Evolutionary conservation across 2,329 filamentous ascomycete genomes (phyloP).

Genomic region (Lanzia echinophila): DNA sequence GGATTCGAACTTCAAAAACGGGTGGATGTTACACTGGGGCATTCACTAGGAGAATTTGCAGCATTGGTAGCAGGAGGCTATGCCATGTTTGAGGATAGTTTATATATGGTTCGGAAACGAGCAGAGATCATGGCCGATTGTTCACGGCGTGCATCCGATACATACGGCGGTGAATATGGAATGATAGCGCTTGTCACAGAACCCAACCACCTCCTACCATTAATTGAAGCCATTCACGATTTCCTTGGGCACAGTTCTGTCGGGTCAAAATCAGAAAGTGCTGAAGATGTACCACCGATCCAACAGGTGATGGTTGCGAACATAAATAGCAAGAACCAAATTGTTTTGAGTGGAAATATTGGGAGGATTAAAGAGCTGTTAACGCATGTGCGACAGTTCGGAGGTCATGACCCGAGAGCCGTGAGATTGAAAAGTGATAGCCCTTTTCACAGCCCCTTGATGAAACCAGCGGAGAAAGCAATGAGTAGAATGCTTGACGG

Average conservation of each 20-base stretch:
- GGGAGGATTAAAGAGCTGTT: slow-evolving; percentile 74
- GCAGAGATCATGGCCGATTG: slow-evolving; percentile 80
- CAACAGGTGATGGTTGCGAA: slow-evolving; percentile 89
- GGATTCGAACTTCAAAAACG: slow-evolving; percentile 63
- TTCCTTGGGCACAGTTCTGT: slow-evolving; percentile 65
- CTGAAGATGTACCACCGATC: slow-evolving; percentile 64
- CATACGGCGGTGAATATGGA: slow-evolving; percentile 75
- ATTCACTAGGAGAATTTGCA: slow-evolving; percentile 89
- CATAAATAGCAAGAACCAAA: slow-evolving; percentile 93
- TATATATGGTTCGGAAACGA: slow-evolving; percentile 68
- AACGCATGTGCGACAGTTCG: slow-evolving; percentile 79
- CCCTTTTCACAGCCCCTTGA: slow-evolving; percentile 87
- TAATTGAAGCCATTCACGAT: slow-evolving; percentile 69
- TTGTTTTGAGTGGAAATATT: slow-evolving; percentile 84
- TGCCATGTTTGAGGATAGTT: slow-evolving; percentile 67
- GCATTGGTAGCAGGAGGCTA: slow-evolving; percentile 82
- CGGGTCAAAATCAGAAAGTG: slow-evolving; percentile 62
- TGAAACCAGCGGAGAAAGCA: slow-evolving; percentile 73
- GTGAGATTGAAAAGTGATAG: slow-evolving; percentile 81
- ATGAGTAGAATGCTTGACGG: slow-evolving; percentile 63
- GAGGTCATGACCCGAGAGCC: slow-evolving; percentile 83
- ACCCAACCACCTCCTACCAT: slow-evolving; percentile 60
- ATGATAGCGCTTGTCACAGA: slow-evolving; percentile 94
- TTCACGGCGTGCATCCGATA: slow-evolving; percentile 56
- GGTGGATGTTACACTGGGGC: slow-evolving; percentile 78